Evolutionary conservation across 768 basidiomycete genomes (phyloP), one percentile per base, ranked within the genome.

Genomic region (Rhodosporidiobolus sp.): DNA sequence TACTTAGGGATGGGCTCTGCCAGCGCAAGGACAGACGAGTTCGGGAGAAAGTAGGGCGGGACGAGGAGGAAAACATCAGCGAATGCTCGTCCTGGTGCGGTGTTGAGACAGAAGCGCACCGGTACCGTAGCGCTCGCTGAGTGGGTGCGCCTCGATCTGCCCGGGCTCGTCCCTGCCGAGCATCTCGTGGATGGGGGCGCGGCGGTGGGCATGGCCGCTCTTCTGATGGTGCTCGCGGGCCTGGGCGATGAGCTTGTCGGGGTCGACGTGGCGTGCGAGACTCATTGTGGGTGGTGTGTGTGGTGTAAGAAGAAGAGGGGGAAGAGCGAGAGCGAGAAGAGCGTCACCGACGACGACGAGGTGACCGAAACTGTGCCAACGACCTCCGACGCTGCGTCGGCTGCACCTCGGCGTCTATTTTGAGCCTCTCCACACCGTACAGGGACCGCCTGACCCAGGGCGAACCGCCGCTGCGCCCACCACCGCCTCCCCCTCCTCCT

Each of bases 1-100:
- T 85, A 91, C 79, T 90, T 91, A 24, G 90, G 89, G 63, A 91
- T 81, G 28, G 88, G 84, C n/a, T 78, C 53, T 61, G 45, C 45
- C 26, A 12, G 9, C 43, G 35, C 38, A 17, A 16, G 58, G 24
- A 11, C 7, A 9, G n/a, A 43, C 17, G 26, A 24, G n/a, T 7
- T 24, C 10, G 71, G 55, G 32, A 32, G 4, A 35, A 50, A 7
- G 49, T n/a, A 30, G 45, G n/a, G 48, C 30, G 9, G 22, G 46
- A 45, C n/a, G n/a, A n/a, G n/a, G n/a, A n/a, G n/a, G n/a, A n/a
- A n/a, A n/a, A n/a, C n/a, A n/a, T n/a, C n/a, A n/a, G n/a, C n/a
- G n/a, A n/a, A n/a, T n/a, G n/a, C n/a, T n/a, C n/a, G n/a, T n/a
- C n/a, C n/a, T n/a, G n/a, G 43, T 11, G 38, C 17, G 52, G 4